Evolutionary conservation across 2,329 filamentous ascomycete species (phyloP).

Genomic region (Monilinia vaccinii-corymbosi): DNA sequence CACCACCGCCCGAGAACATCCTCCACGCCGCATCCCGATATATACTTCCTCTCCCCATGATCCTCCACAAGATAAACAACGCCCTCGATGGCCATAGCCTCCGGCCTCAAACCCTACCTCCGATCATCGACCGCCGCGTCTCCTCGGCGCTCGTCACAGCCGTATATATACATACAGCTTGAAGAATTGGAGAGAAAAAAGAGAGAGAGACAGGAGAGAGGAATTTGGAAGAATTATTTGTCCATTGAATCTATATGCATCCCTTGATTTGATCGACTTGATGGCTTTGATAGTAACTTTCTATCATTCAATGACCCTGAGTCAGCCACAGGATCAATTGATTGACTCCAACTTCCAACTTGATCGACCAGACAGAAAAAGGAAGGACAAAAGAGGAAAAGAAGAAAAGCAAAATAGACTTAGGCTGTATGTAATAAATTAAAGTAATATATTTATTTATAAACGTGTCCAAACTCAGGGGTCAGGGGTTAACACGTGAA

Average conservation of each 20-base stretch:
- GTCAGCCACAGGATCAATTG: no score
- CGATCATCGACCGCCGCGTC: conserved; percentile 18
- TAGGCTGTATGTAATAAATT: no score
- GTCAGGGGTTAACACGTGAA: not conserved
- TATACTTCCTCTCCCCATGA: conserved; percentile 29
- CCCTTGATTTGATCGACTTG: not conserved
- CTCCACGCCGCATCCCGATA: conserved; percentile 38
- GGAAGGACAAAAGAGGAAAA: no score
- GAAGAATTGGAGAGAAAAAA: not conserved
- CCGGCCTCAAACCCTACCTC: conserved; percentile 35
- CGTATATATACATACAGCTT: not conserved
- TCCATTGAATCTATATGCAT: conserved; percentile 5
- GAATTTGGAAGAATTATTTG: not conserved
- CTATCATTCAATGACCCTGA: not conserved
- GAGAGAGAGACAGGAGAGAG: no score
- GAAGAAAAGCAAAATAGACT: no score
- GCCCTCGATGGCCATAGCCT: conserved; percentile 60
- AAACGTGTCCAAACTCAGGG: not conserved
- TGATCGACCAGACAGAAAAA: no score
- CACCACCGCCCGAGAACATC: conserved; percentile 39
- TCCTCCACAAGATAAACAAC: conserved; percentile 52
- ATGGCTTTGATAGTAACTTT: conserved; percentile 3
- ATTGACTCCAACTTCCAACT: no score
- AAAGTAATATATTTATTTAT: no score
- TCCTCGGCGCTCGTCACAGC: not conserved